Conservation (phyloP, 805 yeast species). For the Cyberlindnera xishuangbannaensis region DNA sequence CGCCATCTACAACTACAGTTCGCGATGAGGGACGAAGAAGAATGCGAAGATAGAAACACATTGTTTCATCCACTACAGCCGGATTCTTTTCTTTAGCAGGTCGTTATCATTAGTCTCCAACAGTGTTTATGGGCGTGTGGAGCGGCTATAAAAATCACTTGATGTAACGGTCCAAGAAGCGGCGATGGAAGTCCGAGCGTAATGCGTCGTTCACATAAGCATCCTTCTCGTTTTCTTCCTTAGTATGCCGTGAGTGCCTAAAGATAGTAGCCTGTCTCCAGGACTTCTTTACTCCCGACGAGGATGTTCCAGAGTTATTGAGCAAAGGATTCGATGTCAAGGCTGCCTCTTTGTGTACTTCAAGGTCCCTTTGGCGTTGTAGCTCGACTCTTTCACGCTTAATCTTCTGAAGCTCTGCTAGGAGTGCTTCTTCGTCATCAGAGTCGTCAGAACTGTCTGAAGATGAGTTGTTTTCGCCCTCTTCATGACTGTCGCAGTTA, state of each 20-base stretch:
- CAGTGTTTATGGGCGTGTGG: too few species aligned
- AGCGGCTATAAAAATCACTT: too few species aligned
- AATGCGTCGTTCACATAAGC: constrained; percentile 28
- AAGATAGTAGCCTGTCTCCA: constrained; percentile 34
- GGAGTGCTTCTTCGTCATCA: constrained; percentile 41
- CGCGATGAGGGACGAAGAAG: too few species aligned
- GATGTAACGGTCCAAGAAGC: constrained; percentile 20
- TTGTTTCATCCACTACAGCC: too few species aligned
- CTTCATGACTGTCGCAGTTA: constrained; percentile 20
- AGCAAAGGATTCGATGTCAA: constrained; percentile 25
- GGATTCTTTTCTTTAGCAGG: too few species aligned
- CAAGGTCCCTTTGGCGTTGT: constrained; percentile 24
- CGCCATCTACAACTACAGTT: too few species aligned
- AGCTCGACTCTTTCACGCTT: constrained; percentile 30
- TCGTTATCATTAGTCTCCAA: too few species aligned
- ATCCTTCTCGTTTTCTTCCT: constrained; percentile 23
- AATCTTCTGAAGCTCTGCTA: constrained; percentile 35
- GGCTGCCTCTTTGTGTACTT: constrained; percentile 20
- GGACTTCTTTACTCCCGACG: too few species aligned
- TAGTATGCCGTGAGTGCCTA: constrained; percentile 18
- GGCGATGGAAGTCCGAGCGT: constrained; percentile 19
- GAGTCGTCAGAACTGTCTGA: too few species aligned
- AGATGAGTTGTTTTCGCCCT: constrained; percentile 27
- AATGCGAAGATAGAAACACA: too few species aligned
- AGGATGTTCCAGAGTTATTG: constrained; percentile 10